Percentiles rank a stretch among this genome's conserved stretches.
Conservation (phyloP, 768 basidiomycete genomes). For the Calocera viscosa region DNA sequence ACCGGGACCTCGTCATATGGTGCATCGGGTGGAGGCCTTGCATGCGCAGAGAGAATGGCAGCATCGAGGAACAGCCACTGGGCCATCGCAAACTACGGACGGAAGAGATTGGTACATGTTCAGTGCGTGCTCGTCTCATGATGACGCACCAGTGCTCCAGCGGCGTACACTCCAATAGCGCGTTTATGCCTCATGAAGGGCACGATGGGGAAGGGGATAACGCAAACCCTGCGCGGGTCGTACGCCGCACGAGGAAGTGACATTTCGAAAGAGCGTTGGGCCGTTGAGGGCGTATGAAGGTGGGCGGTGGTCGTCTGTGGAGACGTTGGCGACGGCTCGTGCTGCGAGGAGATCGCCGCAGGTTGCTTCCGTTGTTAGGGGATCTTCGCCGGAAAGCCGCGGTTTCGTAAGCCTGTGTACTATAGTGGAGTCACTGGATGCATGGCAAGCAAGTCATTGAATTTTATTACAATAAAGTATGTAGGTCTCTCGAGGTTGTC, state of each 20-base stretch:
- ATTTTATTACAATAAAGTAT: too few species aligned
- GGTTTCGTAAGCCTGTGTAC: too few species aligned
- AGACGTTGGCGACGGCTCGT: background rate
- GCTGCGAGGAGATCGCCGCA: background rate
- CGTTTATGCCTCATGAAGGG: conserved; percentile 63
- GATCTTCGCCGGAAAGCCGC: background rate
- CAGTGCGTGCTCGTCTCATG: background rate
- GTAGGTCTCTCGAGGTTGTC: too few species aligned
- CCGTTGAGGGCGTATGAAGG: background rate
- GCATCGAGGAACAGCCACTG: conserved; percentile 96
- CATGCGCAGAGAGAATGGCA: conserved; percentile 76
- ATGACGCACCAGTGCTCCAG: conserved; percentile 73
- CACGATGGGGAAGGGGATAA: conserved; percentile 70
- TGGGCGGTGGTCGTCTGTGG: background rate
- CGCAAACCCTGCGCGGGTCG: conserved; percentile 75
- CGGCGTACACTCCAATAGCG: conserved; percentile 76
- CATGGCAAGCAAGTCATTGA: too few species aligned
- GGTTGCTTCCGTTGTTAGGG: background rate
- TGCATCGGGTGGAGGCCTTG: conserved; percentile 57
- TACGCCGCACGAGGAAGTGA: conserved; percentile 60
- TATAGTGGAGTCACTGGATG: too few species aligned
- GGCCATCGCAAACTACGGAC: conserved; percentile 81
- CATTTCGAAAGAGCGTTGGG: conserved; percentile 12
- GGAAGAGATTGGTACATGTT: background rate
- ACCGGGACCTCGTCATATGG: conserved; percentile 58